A percentile compares a stretch with the other conserved stretches of the same genome.
Evolutionary conservation across 2,329 filamentous ascomycete genomes (phyloP).

Genomic region (Aspergillus ustus): DNA sequence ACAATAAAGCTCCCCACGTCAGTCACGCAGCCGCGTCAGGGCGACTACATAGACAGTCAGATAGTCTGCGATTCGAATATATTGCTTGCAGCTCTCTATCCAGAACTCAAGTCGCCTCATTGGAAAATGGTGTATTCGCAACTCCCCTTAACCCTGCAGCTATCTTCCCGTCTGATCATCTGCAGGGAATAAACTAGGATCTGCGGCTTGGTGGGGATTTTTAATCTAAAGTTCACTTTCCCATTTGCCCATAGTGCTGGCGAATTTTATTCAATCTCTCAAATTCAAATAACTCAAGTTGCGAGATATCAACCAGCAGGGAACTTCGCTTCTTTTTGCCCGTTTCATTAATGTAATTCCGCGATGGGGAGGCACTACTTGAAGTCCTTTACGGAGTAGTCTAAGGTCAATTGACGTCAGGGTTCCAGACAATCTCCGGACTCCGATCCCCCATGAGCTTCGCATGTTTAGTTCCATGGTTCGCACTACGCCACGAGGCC

Average conservation of each 20-base stretch:
- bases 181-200: conserved; percentile 16
- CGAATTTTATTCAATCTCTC: neutral
- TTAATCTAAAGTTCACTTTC: conserved; percentile 7
- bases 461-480: conserved; percentile 15
- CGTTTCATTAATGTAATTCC: neutral
- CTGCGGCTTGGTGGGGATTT: conserved; percentile 15
- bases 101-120: neutral
- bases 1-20: neutral
- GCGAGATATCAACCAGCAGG: neutral
- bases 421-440: conserved; percentile 6
- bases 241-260: neutral
- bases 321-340: neutral
- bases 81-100: neutral
- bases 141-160: conserved; percentile 2
- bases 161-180: conserved; percentile 9
- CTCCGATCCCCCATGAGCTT: conserved; percentile 7
- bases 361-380: neutral
- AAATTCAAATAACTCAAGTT: neutral
- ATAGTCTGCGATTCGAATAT: neutral
- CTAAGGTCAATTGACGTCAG: conserved; percentile 9
- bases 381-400: neutral
- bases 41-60: neutral
- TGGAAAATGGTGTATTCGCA: neutral
- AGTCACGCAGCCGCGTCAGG: neutral
- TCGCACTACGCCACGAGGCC: conserved; percentile 6